Evolutionary conservation across 2,329 filamentous ascomycete species (phyloP), one percentile per base, ranked within the genome.

Genomic region (Ceratocystis harringtonii): DNA sequence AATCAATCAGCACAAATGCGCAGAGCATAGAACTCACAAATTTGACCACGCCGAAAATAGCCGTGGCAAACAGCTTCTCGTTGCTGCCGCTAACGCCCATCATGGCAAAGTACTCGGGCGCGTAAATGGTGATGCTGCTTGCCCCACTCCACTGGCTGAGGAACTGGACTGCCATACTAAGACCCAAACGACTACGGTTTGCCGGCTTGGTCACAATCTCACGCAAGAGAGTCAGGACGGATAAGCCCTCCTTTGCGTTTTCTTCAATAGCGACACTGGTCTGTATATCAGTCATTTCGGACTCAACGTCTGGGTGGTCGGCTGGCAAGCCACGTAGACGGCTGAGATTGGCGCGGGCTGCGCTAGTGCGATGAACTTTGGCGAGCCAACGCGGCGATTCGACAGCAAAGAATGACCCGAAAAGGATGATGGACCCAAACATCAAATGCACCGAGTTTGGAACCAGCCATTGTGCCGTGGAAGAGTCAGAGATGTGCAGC

Each of bases 361-460:
- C 70, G 66, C 86, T 84, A 6, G 80, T 72, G 43, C 82, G 78
- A 43, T 83, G 83, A 64, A 81, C 75, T 73, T 88, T 89, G 74
- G 89, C 76, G 6, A 90, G 80, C 75, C 81, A 90, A 8, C 87
- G 84, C 0, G 87, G 87, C 0, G 86, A 89, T 72, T 90, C 87
- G 66, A 78, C 79, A 68, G 87, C 82, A 69, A 87, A 80, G 72
- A 89, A 86, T 10, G 84, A 88, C 15, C 91, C 78, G 65, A 83
- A 70, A 71, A 89, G 81, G 72, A 91, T 90, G 68, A 92, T 75
- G 3, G 82, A 82, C 1, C 88, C 85, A 71, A 92, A 90, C 71
- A 90, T 90, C 73, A 92, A 78, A 72, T 92, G 88, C 66, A 92
- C 77, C 69, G 84, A 85, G 52, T 87, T 90, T 0, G 89, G 88